phyloP scores from a whole-genome alignment of 306 rosid species.

The Casuarina cunninghamiana region DNA sequence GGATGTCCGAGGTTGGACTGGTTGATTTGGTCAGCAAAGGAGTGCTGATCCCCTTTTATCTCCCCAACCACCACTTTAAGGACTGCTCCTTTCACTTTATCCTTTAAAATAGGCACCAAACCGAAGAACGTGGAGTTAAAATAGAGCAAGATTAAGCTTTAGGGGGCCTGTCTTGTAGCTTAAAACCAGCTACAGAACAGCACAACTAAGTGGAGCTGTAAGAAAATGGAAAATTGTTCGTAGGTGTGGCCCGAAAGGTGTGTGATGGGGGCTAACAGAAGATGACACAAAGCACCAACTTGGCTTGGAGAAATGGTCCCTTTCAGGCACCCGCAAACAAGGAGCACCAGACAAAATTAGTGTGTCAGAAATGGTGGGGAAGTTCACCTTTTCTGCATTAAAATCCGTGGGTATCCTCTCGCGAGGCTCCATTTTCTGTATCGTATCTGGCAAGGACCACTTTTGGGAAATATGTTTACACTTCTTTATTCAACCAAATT shows the following conservation, averaged over 20 bases:
- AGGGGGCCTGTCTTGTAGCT: neutral
- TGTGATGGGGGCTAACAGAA: slow-evolving; percentile 16
- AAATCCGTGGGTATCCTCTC: slow-evolving; percentile 30
- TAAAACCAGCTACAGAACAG: slow-evolving; percentile 13
- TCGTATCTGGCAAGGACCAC: slow-evolving; percentile 24
- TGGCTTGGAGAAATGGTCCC: slow-evolving; percentile 21
- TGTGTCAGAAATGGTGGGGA: neutral
- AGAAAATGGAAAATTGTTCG: neutral
- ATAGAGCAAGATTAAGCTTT: slow-evolving; percentile 39
- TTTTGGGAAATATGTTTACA: neutral
- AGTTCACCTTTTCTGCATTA: slow-evolving; percentile 18
- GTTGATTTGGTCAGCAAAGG: slow-evolving; percentile 32
- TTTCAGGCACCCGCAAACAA: slow-evolving; percentile 21
- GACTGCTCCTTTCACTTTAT: slow-evolving; percentile 5
- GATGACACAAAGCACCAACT: slow-evolving; percentile 16
- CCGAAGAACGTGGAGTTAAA: slow-evolving; percentile 6
- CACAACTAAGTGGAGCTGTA: slow-evolving; percentile 10
- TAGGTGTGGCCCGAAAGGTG: neutral
- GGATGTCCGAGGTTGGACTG: slow-evolving; percentile 35
- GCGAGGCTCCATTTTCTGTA: neutral
- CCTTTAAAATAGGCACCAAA: slow-evolving; percentile 11
- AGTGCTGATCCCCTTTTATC: slow-evolving; percentile 27
- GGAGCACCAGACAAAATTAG: slow-evolving; percentile 30
- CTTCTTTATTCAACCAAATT: slow-evolving; percentile 12
- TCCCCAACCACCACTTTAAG: neutral